Evolutionary conservation across 2,329 filamentous ascomycete genomes (phyloP), one percentile per base, ranked within the genome.

Genomic region (Colletotrichum sp.): DNA sequence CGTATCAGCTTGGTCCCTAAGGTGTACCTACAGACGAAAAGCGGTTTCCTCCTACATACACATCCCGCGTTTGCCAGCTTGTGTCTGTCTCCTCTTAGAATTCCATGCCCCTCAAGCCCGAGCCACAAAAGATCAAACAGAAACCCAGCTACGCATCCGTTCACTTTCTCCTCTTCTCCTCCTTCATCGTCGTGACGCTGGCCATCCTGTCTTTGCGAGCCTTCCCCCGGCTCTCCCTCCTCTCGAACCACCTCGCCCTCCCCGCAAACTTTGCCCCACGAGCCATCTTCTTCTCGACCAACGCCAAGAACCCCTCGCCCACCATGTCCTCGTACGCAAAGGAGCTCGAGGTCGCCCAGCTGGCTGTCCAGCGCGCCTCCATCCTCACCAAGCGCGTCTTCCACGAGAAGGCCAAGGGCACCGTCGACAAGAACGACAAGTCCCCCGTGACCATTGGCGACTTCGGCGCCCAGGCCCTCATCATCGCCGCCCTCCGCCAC

Each of bases 391-490:
- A 89, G 83, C 84, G 85, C 48, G 89, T 90, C 80, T 90, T 90
- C 83, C 85, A 96, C 86, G 94, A 96, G 81, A 97, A 96, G 86
- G 94, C 95, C 81, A 99, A 99, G 88, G 96, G 96, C 80, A 98
- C 97, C 61, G 90, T 98, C 68, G 94, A 94, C 84, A 99, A 99
- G 88, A 94, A 95, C 85, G 97, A 99, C 89, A 95, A 95, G 83
- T 98, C 96, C 12, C 97, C 97, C 79, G 97, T 99, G 81, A 99
- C 97, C 21, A 97, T 99, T 81, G 97, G 96, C 84, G 97, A 99
- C 87, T 99, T 98, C 85, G 97, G 97, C 82, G 98, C 97, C 48
- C 97, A 99, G 88, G 96, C 97, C 36, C 92, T 99, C 79, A 98
- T 99, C 86, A 98, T 99, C 82, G 91, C 93, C 73, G 96, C 96